Percentiles rank a stretch among this genome's conserved stretches.
Conservation (phyloP, 1,284 basidiomycete genomes). For the Ganoderma lucidum region DNA sequence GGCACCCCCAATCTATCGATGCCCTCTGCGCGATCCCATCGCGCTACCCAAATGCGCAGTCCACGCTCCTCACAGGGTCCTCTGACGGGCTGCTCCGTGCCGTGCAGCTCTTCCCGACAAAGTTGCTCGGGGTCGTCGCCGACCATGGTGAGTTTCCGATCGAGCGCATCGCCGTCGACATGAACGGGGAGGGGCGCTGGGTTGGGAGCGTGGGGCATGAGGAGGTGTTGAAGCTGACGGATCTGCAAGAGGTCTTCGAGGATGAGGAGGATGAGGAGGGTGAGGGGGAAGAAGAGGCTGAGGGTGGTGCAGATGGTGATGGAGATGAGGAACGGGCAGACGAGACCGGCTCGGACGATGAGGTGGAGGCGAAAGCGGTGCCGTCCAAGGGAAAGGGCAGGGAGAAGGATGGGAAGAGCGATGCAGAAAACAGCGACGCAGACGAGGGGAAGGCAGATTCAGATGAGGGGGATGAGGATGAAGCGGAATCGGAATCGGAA, state of each 20-base stretch:
- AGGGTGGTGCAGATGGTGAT: slow-evolving; percentile 31
- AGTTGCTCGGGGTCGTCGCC: slow-evolving; percentile 89
- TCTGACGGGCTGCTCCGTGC: slow-evolving; percentile 93
- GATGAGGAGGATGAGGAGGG: slow-evolving; percentile 43
- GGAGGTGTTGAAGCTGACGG: slow-evolving; percentile 85
- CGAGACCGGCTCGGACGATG: neutral
- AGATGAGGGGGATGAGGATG: slow-evolving; percentile 44
- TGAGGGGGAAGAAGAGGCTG: slow-evolving; percentile 44
- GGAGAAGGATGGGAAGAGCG: slow-evolving; percentile 53
- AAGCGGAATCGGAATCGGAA: slow-evolving; percentile 39
- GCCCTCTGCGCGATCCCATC: slow-evolving; percentile 79
- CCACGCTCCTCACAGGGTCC: slow-evolving; percentile 90
- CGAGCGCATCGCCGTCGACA: slow-evolving; percentile 78
- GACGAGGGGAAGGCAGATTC: slow-evolving; percentile 45
- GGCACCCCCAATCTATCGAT: slow-evolving; percentile 90
- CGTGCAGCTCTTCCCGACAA: slow-evolving; percentile 90
- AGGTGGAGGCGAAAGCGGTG: neutral
- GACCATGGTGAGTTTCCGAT: slow-evolving; percentile 93
- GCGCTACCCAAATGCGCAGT: slow-evolving; percentile 68
- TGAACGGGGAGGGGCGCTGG: slow-evolving; percentile 72
- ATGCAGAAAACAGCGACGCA: slow-evolving; percentile 43
- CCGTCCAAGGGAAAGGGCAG: slow-evolving; percentile 25
- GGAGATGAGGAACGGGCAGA: neutral
- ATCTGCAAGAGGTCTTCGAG: slow-evolving; percentile 74
- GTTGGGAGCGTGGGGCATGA: slow-evolving; percentile 96